phyloP scores from a whole-genome alignment of 2,329 filamentous ascomycete genomes.

The Colletotrichum filicis region DNA sequence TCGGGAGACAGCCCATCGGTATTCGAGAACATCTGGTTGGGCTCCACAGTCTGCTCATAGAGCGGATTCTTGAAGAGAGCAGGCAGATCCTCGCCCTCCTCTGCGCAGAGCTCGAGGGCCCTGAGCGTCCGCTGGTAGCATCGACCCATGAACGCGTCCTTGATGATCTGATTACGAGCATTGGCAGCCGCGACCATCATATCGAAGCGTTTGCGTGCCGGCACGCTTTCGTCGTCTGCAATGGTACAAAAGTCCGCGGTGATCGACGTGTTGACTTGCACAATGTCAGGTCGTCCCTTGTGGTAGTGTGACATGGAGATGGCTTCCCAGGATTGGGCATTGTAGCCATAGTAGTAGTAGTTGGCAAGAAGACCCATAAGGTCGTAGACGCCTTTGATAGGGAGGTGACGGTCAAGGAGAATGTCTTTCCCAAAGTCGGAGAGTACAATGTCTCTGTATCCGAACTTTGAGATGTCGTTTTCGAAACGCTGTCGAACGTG shows the following conservation, averaged over 20 bases:
- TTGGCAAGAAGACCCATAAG: slow-evolving; percentile 37
- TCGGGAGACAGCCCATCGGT: slow-evolving; percentile 1
- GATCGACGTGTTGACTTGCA: slow-evolving; percentile 34
- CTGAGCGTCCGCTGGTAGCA: slow-evolving; percentile 8
- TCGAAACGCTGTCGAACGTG: slow-evolving; percentile 26
- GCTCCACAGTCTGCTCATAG: not conserved
- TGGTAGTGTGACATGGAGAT: slow-evolving; percentile 38
- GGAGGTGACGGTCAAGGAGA: slow-evolving; percentile 7
- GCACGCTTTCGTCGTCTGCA: slow-evolving; percentile 2
- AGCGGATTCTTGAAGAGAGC: not conserved
- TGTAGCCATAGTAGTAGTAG: slow-evolving; percentile 38
- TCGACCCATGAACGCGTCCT: not conserved
- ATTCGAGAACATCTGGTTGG: slow-evolving; percentile 1
- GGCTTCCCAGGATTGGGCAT: slow-evolving; percentile 37
- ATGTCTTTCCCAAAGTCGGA: slow-evolving; percentile 27
- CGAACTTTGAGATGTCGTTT: slow-evolving; percentile 8
- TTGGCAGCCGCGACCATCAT: slow-evolving; percentile 2
- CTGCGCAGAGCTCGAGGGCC: slow-evolving; percentile 5
- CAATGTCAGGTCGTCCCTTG: slow-evolving; percentile 37
- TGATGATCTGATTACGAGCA: not conserved
- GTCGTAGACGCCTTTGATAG: slow-evolving; percentile 36
- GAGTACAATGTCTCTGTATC: slow-evolving; percentile 28
- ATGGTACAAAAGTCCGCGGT: slow-evolving; percentile 36
- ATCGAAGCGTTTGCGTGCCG: not conserved
- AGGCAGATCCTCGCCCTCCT: not conserved